Evolutionary conservation across 805 yeast genomes (phyloP), one percentile per base, ranked within the genome.

Genomic region (Wickerhamomyces strasburgensis): DNA sequence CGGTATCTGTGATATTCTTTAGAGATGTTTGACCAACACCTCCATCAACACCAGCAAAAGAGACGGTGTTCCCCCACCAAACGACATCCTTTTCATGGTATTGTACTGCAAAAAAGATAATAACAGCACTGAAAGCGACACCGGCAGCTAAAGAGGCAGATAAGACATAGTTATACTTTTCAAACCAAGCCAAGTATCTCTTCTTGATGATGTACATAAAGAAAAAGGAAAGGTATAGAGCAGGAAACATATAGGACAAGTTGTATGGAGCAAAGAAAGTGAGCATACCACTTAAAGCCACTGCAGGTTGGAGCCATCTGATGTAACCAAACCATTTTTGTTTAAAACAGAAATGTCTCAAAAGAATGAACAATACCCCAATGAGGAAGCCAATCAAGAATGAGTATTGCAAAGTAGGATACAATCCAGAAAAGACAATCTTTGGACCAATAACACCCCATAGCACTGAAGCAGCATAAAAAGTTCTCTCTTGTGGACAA

Each of bases 61-160:
- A 28, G 10, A 67, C 68, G n/a, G 41, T 55, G 39, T 76, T 78
- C 1, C 87, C 87, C 87, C 87, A 80, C 87, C 87, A 80, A 28
- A 58, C 43, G 11, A 78, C 35, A 4, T 52, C 43, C 19, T 59
- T 62, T 3, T 63, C 60, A 32, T 72, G 65, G 48, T 67, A 75
- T 40, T 64, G 61, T 4, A 68, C 67, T 1, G 72, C 58, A 49
- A 76, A 75, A 59, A 80, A 80, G 27, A 78, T 71, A 38, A 57
- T 48, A 13, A 60, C 42, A 5, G 80, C 58, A 40, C 78, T 64
- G 43, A 78, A 67, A 2, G 84, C 84, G 14, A 77, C 72, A n/a
- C 84, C 85, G 1, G 83, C 75, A 7, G 70, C 59, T 19, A 79
- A 58, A 1, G 75, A 82, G 35, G 80, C 71, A 17, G 79, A 64